Evolutionary conservation across 2,329 filamentous ascomycete species (phyloP), one percentile per base, ranked within the genome.

Genomic region (Pseudocercospora crystallina): DNA sequence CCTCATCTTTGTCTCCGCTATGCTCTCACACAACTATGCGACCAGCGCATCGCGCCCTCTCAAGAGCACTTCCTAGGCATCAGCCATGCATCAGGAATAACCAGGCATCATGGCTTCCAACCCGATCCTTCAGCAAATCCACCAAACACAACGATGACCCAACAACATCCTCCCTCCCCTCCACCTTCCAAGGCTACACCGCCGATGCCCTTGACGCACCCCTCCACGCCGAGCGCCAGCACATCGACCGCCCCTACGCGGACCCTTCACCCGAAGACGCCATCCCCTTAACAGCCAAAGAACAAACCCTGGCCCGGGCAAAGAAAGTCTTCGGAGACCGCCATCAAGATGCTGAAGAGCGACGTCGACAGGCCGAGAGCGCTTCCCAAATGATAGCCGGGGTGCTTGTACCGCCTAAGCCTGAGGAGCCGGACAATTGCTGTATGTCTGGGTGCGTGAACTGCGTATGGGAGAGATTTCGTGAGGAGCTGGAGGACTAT

Each of bases 361-460:
- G 86, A 35, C 79, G 80, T 56, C 80, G 83, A 53, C 77, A 81
- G 38, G 78, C 83, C 32, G 74, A 82, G 10, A 74, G 78, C 11
- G 76, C 80, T 54, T 83, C 83, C 43, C 81, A 76, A 8, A 76
- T 83, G 53, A 76, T 96, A 48, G 90, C 88, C 1, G 92, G 91
- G 3, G 80, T 97, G 1, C 72, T 83, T 13, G 86, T 97, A 4
- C 94, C 94, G 2, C 91, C 90, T 0, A 81, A 82, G 41, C 94
- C 94, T 1, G 80, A 83, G 41, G 92, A 99, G 71, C 94, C 94
- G 3, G 94, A 97, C 65, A 96, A 99, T 67, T 99, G 94, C 79
- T 99, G 94, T 73, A 99, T 99, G 94, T 94, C 89, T 65, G 94
- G 94, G 2, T 99, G 94, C 68, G 92, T 96, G 42, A 91, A 97